A percentile compares a stretch with the other conserved stretches of the same genome.
Evolutionary conservation across 2,329 filamentous ascomycete genomes (phyloP).

Genomic region (Rutstroemia sydowiana): DNA sequence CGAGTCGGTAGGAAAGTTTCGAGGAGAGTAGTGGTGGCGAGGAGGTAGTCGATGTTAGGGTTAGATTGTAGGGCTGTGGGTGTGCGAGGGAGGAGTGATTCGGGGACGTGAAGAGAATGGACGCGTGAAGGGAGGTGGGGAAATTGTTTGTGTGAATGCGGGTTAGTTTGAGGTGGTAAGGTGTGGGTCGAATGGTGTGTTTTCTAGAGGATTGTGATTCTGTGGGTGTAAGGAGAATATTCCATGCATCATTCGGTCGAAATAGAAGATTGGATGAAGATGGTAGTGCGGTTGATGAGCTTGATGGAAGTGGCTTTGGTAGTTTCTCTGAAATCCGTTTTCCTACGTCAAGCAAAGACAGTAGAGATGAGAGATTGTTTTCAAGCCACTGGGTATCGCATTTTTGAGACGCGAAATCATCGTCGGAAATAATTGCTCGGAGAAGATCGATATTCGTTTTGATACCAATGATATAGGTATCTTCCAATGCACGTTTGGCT

Average conservation of each 20-base stretch:
- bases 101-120: not conserved
- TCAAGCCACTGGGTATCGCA: constrained; percentile 55
- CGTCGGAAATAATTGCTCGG: constrained; percentile 43
- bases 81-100: not conserved
- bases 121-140: not conserved
- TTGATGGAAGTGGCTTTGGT: no score
- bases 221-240: not conserved
- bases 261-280: not conserved
- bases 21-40: not conserved
- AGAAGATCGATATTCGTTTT: constrained; percentile 51
- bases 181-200: not conserved
- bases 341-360: no score
- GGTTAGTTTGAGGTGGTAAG: not conserved
- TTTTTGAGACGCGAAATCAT: constrained; percentile 39
- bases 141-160: not conserved
- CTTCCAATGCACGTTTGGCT: constrained; percentile 46
- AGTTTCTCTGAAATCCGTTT: no score
- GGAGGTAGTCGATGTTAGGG: not conserved
- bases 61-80: not conserved
- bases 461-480: constrained; percentile 48
- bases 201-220: no score
- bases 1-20: not conserved
- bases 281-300: not conserved
- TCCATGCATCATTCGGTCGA: not conserved
- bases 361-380: constrained; percentile 32